Evolutionary conservation across 2,329 filamentous ascomycete species (phyloP).

Genomic region (Alternaria sp.): DNA sequence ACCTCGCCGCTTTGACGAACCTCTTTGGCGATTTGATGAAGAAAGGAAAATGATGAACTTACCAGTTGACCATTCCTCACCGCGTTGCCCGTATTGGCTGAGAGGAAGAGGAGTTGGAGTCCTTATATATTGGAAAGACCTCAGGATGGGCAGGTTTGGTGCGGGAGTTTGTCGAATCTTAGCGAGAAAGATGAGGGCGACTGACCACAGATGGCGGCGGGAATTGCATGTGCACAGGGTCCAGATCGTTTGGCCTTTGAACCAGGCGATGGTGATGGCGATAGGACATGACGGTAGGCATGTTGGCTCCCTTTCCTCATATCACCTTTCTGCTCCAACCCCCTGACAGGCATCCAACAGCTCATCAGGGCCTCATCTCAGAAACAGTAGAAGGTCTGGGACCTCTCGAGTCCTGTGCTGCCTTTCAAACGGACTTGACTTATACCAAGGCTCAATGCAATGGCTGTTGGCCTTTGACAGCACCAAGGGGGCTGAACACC

Average conservation of each 20-base stretch:
- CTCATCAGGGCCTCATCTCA: not conserved
- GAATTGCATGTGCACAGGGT: conserved; percentile 4
- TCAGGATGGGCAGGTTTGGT: not conserved
- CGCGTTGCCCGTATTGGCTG: not conserved
- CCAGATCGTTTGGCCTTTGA: conserved; percentile 1
- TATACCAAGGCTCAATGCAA: not conserved
- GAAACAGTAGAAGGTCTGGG: not conserved
- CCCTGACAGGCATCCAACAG: not conserved
- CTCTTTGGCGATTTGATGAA: not conserved
- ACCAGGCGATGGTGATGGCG: not conserved
- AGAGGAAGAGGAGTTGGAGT: not conserved
- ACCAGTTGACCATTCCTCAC: not conserved
- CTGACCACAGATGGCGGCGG: not conserved
- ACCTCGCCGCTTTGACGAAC: not conserved
- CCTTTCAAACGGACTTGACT: not conserved
- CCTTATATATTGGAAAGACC: not conserved
- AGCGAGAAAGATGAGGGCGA: conserved; percentile 1
- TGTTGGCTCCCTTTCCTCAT: not conserved
- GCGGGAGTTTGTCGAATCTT: not conserved
- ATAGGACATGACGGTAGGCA: not conserved
- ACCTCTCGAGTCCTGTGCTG: not conserved
- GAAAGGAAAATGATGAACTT: not conserved
- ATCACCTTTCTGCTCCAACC: not conserved
- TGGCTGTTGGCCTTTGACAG: not conserved
- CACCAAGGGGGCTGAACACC: conserved; percentile 2